Conservation (phyloP, 1,284 basidiomycete genomes). For the Takashimella tepidaria region DNA sequence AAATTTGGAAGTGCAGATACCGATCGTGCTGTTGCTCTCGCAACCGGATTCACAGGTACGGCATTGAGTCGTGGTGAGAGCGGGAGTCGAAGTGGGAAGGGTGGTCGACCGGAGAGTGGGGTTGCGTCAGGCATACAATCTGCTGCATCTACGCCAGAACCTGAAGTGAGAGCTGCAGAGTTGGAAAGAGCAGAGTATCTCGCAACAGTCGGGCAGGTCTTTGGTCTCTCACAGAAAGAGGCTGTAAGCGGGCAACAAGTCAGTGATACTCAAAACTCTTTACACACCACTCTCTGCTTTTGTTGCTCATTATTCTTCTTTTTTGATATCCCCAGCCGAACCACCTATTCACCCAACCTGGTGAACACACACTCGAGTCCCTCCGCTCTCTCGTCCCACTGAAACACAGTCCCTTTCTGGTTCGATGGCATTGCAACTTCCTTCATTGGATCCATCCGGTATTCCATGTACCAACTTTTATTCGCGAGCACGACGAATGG, state of each 20-base stretch:
- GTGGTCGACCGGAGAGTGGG: neutral
- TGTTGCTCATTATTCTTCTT: neutral
- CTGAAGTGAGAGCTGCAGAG: neutral
- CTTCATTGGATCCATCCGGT: slow-evolving; percentile 15
- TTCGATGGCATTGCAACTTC: slow-evolving; percentile 17
- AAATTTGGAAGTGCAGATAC: neutral
- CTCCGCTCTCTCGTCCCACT: slow-evolving; percentile 12
- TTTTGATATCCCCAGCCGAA: slow-evolving; percentile 4
- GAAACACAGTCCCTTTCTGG: slow-evolving; percentile 5
- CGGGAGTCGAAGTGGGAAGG: too few relatives aligned
- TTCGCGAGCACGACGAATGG: slow-evolving; percentile 27
- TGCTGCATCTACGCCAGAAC: slow-evolving; percentile 2
- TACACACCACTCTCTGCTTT: too few relatives aligned
- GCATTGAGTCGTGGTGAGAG: neutral
- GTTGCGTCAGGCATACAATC: neutral
- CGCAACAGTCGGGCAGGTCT: slow-evolving; percentile 4
- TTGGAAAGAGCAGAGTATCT: slow-evolving; percentile 6
- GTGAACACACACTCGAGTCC: slow-evolving; percentile 5
- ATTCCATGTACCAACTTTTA: slow-evolving; percentile 24
- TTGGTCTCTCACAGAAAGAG: slow-evolving; percentile 5
- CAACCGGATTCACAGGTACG: neutral
- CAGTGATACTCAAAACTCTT: too few relatives aligned
- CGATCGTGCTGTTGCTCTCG: neutral
- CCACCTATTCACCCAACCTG: slow-evolving; percentile 9
- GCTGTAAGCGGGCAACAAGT: slow-evolving; percentile 5